Base-by-base conservation (phyloP, 2,329 filamentous ascomycete genomes). In the Colletotrichum eremochloae region DNA sequence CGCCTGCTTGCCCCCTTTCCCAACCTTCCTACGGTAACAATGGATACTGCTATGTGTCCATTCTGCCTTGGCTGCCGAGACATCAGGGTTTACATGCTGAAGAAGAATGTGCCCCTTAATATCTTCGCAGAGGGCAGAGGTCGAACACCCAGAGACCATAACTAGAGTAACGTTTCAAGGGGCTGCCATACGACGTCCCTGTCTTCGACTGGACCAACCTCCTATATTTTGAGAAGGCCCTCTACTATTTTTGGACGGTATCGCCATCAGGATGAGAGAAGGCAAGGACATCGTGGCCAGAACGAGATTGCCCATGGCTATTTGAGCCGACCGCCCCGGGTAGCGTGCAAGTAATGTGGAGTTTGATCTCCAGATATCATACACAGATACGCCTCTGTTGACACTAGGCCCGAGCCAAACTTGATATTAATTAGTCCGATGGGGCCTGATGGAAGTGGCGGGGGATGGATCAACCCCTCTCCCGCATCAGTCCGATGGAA, bases 251-350 rank as follows among this genome's bases (percentile, higher is more conserved):
- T 72, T 60, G 55, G 55, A 61, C 55, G 40, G 70, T 64, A 61
- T 62, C 67, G n/a, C 55, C 48, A 72, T 70, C 29, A 38, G 5
- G n/a, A 61, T 24, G 60, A 29, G 46, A 72, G 70, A 62, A 55
- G 70, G 52, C 31, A 40, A 56, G 60, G 48, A 20, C 20, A 29
- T 40, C 11, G 4, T 31, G 40, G 31, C 67, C 40, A 61, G 66
- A 72, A 72, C 33, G 55, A 55, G 66, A 61, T 57, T 20, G 42
- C 31, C n/a, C 29, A 42, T 36, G 66, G 46, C 66, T 65, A 33
- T 40, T 24, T 18, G 29, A 20, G 33, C 44, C 64, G 44, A 48
- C 53, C 56, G 52, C 11, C 66, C 63, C 40, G 24, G 53, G 46
- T 36, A 64, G 20, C n/a, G 29, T 18, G 56, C 24, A 60, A 56